Evolutionary conservation across 371 early-diverging fungal genomes (phyloP).

Genomic region (Mucor saturninus): DNA sequence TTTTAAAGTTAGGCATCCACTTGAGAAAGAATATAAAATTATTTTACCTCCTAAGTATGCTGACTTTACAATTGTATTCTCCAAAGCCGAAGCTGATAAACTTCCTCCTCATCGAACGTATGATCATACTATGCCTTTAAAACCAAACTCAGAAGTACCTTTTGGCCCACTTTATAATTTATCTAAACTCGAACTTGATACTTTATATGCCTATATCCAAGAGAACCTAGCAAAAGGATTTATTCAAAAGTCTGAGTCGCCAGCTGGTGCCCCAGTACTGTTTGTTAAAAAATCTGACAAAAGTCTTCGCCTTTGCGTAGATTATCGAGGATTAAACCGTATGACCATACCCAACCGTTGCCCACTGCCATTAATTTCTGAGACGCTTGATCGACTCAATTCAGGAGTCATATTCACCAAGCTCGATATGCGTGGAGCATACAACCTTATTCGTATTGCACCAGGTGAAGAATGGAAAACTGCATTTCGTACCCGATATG

Average conservation of each 20-base stretch:
- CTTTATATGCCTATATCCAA: slow-evolving; percentile 1
- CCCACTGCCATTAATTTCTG: slow-evolving; percentile 1
- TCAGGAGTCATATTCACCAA: slow-evolving; percentile 15
- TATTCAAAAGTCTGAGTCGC: slow-evolving; percentile 46
- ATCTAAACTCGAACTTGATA: background rate
- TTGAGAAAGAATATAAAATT: background rate
- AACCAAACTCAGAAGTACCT: slow-evolving; percentile 1
- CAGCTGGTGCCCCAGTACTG: slow-evolving; percentile 54
- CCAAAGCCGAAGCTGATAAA: background rate
- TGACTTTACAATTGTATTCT: background rate
- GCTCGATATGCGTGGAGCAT: slow-evolving; percentile 43
- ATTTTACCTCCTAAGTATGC: background rate
- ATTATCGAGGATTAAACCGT: slow-evolving; percentile 58
- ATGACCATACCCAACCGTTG: slow-evolving; percentile 25
- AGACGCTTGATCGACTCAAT: slow-evolving; percentile 5
- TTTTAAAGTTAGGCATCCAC: background rate
- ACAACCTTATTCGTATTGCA: slow-evolving; percentile 34
- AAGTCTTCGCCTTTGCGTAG: slow-evolving; percentile 36
- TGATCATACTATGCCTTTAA: slow-evolving; percentile 9
- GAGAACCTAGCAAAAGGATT: slow-evolving; percentile 34
- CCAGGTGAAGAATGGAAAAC: slow-evolving; percentile 5
- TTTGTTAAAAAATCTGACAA: slow-evolving; percentile 62
- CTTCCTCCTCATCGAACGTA: slow-evolving; percentile 11
- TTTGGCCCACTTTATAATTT: slow-evolving; percentile 1
- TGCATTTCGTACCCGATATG: slow-evolving; percentile 19